Conservation (phyloP, 2,329 filamentous ascomycete species). For the Colletotrichum sojae region DNA sequence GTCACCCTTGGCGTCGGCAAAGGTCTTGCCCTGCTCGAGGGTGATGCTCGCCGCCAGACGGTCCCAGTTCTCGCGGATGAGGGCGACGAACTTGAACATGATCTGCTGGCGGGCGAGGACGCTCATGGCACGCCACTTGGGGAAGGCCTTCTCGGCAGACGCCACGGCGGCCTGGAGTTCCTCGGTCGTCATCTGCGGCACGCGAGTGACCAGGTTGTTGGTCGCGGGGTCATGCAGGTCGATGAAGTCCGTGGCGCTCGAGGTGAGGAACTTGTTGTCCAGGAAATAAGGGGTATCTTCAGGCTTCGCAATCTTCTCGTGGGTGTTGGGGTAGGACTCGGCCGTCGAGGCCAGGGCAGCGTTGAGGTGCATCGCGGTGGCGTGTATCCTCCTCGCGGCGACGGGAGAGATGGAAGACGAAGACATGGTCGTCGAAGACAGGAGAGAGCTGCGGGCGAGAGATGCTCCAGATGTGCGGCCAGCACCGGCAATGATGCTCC, state of each 20-base stretch:
- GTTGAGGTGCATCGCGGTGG: constrained; percentile 69
- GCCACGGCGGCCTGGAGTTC: constrained; percentile 83
- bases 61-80: constrained; percentile 90
- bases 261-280: constrained; percentile 83
- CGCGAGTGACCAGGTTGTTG: constrained; percentile 86
- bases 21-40: constrained; percentile 90
- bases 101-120: constrained; percentile 83
- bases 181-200: constrained; percentile 84
- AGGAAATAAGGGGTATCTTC: constrained; percentile 85
- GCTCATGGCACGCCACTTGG: constrained; percentile 79
- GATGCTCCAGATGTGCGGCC: constrained; percentile 50
- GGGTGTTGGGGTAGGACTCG: constrained; percentile 76
- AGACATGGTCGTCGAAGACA: constrained; percentile 44
- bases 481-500: constrained; percentile 54
- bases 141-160: constrained; percentile 82
- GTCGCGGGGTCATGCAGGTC: constrained; percentile 87
- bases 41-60: constrained; percentile 87
- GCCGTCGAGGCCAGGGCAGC: constrained; percentile 68
- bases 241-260: constrained; percentile 79
- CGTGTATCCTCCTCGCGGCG: constrained; percentile 69
- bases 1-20: constrained; percentile 86
- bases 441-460: constrained; percentile 45
- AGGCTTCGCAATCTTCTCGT: constrained; percentile 78
- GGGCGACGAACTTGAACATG: constrained; percentile 87
- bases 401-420: constrained; percentile 48